Evolutionary conservation across 2,329 filamentous ascomycete genomes (phyloP).

Genomic region (Piedraia hortae): DNA sequence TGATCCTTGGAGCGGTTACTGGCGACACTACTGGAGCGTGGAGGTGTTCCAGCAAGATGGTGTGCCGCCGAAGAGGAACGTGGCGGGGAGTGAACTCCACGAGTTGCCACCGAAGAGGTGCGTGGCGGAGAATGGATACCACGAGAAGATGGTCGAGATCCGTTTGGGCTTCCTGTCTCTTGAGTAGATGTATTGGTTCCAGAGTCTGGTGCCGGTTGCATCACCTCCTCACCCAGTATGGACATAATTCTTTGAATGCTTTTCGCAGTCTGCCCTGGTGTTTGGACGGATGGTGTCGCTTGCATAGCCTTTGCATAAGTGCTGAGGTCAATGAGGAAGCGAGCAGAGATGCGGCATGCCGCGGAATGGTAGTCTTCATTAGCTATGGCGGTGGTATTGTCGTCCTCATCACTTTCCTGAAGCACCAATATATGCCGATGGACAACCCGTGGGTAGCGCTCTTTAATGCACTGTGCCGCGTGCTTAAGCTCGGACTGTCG

Average conservation of each 20-base stretch:
- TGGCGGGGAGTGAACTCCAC: conserved; percentile 11
- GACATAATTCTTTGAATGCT: conserved; percentile 13
- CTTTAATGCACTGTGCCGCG: conserved; percentile 9
- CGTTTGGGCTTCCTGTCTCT: conserved; percentile 7
- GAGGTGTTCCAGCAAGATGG: conserved; percentile 12
- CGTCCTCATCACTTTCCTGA: conserved; percentile 2
- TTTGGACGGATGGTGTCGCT: conserved; percentile 40
- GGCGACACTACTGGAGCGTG: conserved; percentile 13
- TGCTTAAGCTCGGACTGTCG: conserved; percentile 8
- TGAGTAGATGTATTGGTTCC: conserved; percentile 6
- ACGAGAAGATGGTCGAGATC: conserved; percentile 4
- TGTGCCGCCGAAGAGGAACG: conserved; percentile 24
- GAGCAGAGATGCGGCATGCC: conserved; percentile 19
- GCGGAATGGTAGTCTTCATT: conserved; percentile 11
- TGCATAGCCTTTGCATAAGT: conserved; percentile 21
- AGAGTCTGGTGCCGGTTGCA: conserved; percentile 3
- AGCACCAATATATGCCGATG: conserved; percentile 10
- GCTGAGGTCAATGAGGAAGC: conserved; percentile 20
- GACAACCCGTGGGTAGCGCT: conserved; percentile 11
- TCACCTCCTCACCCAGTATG: conserved; percentile 5
- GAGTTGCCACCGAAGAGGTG: conserved; percentile 21
- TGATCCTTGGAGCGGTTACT: conserved; percentile 5
- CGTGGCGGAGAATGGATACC: conserved; percentile 13
- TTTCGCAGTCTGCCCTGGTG: conserved; percentile 28
- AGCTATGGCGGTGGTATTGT: conserved; percentile 1